phyloP scores from a whole-genome alignment of 2,329 filamentous ascomycete species.

The Cyphellophora europaea region DNA sequence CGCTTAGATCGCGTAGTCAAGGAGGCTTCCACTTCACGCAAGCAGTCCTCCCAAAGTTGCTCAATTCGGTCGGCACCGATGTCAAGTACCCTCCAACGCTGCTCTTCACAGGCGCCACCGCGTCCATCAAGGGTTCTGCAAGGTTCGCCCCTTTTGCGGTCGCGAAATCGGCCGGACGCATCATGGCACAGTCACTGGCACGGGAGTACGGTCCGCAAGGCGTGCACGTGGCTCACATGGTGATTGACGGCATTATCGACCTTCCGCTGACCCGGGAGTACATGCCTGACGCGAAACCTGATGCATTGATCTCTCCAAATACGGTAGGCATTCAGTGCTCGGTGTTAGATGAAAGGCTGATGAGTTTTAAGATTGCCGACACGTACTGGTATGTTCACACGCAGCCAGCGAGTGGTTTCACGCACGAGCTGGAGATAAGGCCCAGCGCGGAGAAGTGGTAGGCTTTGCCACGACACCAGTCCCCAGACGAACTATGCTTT shows the following conservation, averaged over 20 bases:
- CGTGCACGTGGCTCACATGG: slow-evolving; percentile 69
- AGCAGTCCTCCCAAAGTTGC: slow-evolving; percentile 36
- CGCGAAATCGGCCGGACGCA: slow-evolving; percentile 66
- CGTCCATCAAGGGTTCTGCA: slow-evolving; percentile 42
- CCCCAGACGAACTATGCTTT: too few species aligned
- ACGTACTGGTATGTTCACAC: slow-evolving; percentile 46
- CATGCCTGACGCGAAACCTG: slow-evolving; percentile 36
- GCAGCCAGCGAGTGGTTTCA: slow-evolving; percentile 41
- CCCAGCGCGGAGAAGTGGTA: slow-evolving; percentile 1
- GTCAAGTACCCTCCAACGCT: slow-evolving; percentile 39
- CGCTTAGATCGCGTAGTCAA: slow-evolving; percentile 23
- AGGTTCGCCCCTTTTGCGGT: slow-evolving; percentile 41
- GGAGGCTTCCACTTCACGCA: slow-evolving; percentile 45
- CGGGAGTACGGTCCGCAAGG: slow-evolving; percentile 76
- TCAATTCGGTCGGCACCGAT: slow-evolving; percentile 26
- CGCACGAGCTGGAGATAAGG: slow-evolving; percentile 45
- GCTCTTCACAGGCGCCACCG: slow-evolving; percentile 47
- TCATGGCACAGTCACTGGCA: slow-evolving; percentile 63
- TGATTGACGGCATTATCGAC: slow-evolving; percentile 78
- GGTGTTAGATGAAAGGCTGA: slow-evolving; percentile 8
- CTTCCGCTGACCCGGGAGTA: slow-evolving; percentile 51
- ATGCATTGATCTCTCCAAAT: slow-evolving; percentile 42
- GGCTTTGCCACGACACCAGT: too few species aligned
- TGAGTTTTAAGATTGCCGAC: slow-evolving; percentile 38
- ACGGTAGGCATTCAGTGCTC: slow-evolving; percentile 26